Conservation (phyloP, 345 rosid species). For the Melaleuca quinquenervia region DNA sequence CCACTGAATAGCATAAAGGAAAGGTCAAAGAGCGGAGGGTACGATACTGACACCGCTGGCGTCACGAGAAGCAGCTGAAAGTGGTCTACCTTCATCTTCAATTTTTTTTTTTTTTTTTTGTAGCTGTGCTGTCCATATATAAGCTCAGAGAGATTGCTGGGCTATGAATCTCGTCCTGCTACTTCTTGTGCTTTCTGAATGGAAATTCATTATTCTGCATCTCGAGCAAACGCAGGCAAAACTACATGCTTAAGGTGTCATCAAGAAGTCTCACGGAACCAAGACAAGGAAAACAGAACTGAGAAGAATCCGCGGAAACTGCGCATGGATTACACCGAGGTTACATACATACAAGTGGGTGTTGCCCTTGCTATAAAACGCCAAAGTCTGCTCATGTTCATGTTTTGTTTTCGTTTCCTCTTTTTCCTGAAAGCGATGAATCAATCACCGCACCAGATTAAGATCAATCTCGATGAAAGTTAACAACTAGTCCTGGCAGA, state of each 20-base stretch:
- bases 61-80: neutral
- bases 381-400: neutral
- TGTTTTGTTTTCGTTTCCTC: neutral
- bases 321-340: neutral
- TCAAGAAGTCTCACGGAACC: neutral
- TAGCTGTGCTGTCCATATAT: neutral
- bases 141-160: neutral
- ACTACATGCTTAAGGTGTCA: neutral
- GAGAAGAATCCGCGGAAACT: neutral
- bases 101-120: neutral
- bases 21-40: neutral
- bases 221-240: neutral
- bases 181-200: neutral
- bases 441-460: neutral
- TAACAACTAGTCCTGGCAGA: neutral
- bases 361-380: neutral
- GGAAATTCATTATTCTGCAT: neutral
- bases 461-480: neutral
- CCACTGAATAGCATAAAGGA: neutral
- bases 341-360: neutral
- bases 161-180: neutral
- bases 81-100: neutral
- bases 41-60: neutral
- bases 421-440: neutral
- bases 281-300: neutral